phyloP scores from a whole-genome alignment of 73 alveolate species.

The Stentor roeselii region DNA sequence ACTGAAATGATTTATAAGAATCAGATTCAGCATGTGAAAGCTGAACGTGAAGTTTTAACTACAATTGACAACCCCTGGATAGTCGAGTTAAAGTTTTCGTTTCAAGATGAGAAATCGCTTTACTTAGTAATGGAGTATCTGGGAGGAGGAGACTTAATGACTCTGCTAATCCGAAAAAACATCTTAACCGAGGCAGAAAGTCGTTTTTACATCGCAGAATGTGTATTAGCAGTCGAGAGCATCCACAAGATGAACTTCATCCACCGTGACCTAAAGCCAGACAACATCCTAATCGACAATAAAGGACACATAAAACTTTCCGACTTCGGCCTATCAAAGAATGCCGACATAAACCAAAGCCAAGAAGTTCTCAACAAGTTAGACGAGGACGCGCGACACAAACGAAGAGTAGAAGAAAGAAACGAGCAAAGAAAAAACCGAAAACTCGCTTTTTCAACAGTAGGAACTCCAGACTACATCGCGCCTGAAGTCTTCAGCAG shows the following conservation, averaged over 20 bases:
- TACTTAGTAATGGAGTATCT: slow-evolving; percentile 58
- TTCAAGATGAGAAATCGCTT: slow-evolving; percentile 47
- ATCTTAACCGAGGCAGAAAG: slow-evolving; percentile 84
- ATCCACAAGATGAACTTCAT: slow-evolving; percentile 80
- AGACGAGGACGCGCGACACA: slow-evolving; percentile 26
- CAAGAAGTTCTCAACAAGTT: not conserved
- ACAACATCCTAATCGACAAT: slow-evolving; percentile 63
- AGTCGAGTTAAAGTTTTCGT: slow-evolving; percentile 51
- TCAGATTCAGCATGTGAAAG: slow-evolving; percentile 57
- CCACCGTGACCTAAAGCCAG: no score
- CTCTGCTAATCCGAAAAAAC: slow-evolving; percentile 80
- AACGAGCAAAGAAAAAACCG: slow-evolving; percentile 25
- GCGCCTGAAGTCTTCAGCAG: no score
- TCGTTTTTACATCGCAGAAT: slow-evolving; percentile 76
- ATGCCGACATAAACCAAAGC: slow-evolving; percentile 34
- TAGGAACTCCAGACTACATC: slow-evolving; percentile 98
- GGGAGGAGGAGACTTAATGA: slow-evolving; percentile 70
- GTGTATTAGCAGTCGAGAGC: slow-evolving; percentile 78
- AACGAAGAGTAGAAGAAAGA: slow-evolving; percentile 8
- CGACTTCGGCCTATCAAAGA: slow-evolving; percentile 57
- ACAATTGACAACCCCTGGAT: slow-evolving; percentile 49
- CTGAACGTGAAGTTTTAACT: slow-evolving; percentile 83
- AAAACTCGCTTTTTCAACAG: slow-evolving; percentile 39
- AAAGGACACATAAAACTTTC: slow-evolving; percentile 79
- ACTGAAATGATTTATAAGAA: slow-evolving; percentile 69